Base-by-base conservation (phyloP, 257 asterid genomes). In the Ballota nigra region DNA sequence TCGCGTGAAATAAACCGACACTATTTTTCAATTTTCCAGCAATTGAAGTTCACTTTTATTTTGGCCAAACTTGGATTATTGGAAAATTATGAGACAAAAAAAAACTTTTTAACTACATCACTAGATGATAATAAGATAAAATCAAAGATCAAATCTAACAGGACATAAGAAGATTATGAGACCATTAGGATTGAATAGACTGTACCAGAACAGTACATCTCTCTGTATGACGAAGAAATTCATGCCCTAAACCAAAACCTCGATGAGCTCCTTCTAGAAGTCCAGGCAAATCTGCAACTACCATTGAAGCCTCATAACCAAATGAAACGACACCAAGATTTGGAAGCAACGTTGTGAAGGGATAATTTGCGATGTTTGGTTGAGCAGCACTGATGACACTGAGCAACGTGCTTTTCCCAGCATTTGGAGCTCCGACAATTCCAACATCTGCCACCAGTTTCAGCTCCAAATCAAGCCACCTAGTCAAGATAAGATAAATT, bases 361-460 rank as follows among this genome's bases (percentile, higher is more conserved):
- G 99, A 67, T 95, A 95, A 78, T 88, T 89, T 41, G 99, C 98
- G 71, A 89, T 92, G 65, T 82, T 76, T 65, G 98, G 99, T 80
- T 85, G 89, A 70, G 99, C 98, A 76, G 99, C 95, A 82, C 96
- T 89, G 52, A 95, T 64, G 66, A 95, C 98, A 75, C 99, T 92
- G 62, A 95, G 96, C 73, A 85, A 79, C 7, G 97, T 95, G 87
- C 99, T 95, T 84, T 95, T 95, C 77, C 99, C 98, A 41, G 99
- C 99, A 82, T 95, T 95, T 41, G 99, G 99, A 71, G 82, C 98
- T 71, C 99, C 99, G 7, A 95, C 75, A 58, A 92, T 95, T 81
- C 98, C 99, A 66, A 92, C 98, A 87, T 95, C 99, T 28, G 99
- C 98, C 23, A 95, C 99, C 83, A 95, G 75, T 82, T 95, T 95